A percentile compares a stretch with the other conserved stretches of the same genome.
These are phyloP conservation scores for Colletotrichum magnum DNA, from an alignment of 2,329 filamentous ascomycete genomes.

Conservation along the genomic window DNA sequence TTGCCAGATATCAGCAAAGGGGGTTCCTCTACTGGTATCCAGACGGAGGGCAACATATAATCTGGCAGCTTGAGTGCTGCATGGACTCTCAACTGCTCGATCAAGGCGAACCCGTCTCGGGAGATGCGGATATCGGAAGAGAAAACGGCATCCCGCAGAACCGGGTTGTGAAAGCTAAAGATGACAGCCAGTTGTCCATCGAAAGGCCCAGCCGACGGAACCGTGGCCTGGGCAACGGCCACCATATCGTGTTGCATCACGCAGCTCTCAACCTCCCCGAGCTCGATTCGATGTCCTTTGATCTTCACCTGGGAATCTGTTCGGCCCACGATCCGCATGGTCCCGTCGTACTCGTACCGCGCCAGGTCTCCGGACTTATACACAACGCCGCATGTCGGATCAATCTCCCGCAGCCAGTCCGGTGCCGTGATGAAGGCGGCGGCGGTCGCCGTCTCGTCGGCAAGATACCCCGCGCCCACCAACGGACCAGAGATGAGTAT, in stretches of 20 bases:
- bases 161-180: neutral
- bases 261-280: conserved; percentile 47
- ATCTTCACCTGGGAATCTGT: conserved; percentile 50
- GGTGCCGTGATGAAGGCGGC: neutral
- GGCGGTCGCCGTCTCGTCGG: neutral
- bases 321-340: conserved; percentile 43
- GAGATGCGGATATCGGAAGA: too few relatives aligned
- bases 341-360: conserved; percentile 43
- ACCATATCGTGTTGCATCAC: neutral
- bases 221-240: neutral
- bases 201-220: neutral
- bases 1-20: too few relatives aligned
- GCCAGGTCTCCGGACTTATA: conserved; percentile 46
- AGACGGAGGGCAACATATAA: too few relatives aligned
- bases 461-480: too few relatives aligned
- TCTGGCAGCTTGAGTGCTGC: too few relatives aligned
- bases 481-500: too few relatives aligned
- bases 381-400: conserved; percentile 1
- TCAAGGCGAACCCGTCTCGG: too few relatives aligned
- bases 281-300: conserved; percentile 50
- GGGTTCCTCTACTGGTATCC: too few relatives aligned
- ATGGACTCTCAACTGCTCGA: too few relatives aligned
- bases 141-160: too few relatives aligned
- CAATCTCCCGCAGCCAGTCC: neutral
- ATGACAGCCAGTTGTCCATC: neutral